phyloP scores from a whole-genome alignment of 2,329 filamentous ascomycete genomes.

The Atkinsonella hypoxylon region DNA sequence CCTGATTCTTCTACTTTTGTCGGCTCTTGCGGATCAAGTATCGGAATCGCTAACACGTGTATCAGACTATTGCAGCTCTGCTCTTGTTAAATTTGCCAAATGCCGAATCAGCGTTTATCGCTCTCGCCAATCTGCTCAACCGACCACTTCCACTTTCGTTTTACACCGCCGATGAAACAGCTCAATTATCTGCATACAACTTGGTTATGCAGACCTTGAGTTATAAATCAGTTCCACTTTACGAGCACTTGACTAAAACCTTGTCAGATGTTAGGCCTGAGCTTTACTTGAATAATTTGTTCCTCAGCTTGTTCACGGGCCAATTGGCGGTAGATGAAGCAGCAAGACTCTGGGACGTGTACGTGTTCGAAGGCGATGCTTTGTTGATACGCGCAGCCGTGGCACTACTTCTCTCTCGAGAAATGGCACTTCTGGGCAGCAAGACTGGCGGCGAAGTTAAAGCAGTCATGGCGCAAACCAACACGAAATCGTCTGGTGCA shows the following conservation, averaged over 20 bases:
- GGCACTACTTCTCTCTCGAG: conserved; percentile 46
- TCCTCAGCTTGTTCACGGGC: conserved; percentile 52
- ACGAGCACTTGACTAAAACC: conserved; percentile 48
- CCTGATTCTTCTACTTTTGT: not conserved
- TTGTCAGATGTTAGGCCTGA: conserved; percentile 34
- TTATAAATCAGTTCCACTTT: conserved; percentile 51
- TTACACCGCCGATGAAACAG: conserved; percentile 56
- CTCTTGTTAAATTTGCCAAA: conserved; percentile 59
- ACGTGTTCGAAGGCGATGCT: conserved; percentile 69
- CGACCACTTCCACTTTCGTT: conserved; percentile 64
- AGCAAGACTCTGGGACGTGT: conserved; percentile 67
- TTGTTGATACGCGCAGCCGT: conserved; percentile 60
- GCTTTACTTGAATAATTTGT: conserved; percentile 46
- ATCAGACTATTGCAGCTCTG: conserved; percentile 57
- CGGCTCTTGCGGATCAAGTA: not conserved
- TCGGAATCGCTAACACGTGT: conserved; percentile 10
- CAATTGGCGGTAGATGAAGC: conserved; percentile 57
- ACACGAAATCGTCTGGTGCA: conserved; percentile 17
- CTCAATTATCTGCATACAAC: conserved; percentile 56
- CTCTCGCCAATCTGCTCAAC: conserved; percentile 67
- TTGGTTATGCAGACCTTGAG: conserved; percentile 55
- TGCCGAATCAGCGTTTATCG: conserved; percentile 53
- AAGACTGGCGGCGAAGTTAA: conserved; percentile 32
- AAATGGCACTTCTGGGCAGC: conserved; percentile 38
- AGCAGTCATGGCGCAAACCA: conserved; percentile 21